Evolutionary conservation across 2,329 filamentous ascomycete species (phyloP).

Genomic region (Ophiostoma sp.): DNA sequence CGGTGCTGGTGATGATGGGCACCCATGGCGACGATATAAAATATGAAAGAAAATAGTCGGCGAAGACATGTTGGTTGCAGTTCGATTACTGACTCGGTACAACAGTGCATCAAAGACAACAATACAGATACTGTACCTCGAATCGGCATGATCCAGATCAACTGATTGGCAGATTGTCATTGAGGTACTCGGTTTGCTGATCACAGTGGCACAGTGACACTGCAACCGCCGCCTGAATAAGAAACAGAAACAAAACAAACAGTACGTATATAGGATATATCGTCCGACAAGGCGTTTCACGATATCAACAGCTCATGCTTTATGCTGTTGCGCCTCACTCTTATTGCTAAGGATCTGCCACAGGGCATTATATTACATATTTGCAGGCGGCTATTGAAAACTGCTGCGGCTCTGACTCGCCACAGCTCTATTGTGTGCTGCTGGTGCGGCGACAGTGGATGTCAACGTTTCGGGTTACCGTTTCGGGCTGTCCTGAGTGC

Average conservation of each 20-base stretch:
- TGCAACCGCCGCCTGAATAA: constrained; percentile 2
- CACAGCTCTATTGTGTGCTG: not conserved
- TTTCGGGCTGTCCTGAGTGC: not conserved
- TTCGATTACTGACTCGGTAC: not conserved
- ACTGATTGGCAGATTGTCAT: not conserved
- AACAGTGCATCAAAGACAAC: not conserved
- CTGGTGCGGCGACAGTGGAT: not conserved
- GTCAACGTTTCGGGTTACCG: constrained; percentile 10
- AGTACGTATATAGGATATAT: not conserved
- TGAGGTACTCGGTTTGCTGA: not conserved
- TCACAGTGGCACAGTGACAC: constrained; percentile 10
- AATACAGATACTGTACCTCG: not conserved
- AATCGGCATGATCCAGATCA: not conserved
- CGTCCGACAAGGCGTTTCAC: constrained; percentile 6
- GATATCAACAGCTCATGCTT: not conserved
- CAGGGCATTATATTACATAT: not conserved
- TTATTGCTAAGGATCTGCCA: not conserved
- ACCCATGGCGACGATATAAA: not conserved
- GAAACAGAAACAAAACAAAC: constrained; percentile 14
- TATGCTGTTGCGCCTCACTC: not conserved
- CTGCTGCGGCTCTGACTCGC: not conserved
- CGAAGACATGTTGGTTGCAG: not conserved
- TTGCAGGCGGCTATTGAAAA: not conserved
- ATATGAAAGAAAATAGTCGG: not conserved
- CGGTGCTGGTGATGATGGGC: too few relatives aligned